phyloP scores from a whole-genome alignment of 2,329 filamentous ascomycete genomes.

The Ophiobolus disseminans region DNA sequence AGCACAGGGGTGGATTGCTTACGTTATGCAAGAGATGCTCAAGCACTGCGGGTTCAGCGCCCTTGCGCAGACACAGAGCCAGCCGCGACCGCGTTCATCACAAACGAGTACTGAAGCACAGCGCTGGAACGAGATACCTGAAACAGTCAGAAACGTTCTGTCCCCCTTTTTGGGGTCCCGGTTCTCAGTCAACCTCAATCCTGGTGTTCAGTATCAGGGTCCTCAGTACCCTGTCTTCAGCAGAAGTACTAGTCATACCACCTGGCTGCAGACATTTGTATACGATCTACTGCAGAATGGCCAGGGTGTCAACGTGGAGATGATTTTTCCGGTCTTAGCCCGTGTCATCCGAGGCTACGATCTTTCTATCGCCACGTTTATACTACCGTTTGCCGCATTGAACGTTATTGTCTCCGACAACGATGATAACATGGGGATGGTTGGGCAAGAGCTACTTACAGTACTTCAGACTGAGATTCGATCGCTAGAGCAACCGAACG shows the following conservation, averaged over 20 bases:
- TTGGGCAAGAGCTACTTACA: conserved; percentile 75
- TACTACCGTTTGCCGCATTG: conserved; percentile 85
- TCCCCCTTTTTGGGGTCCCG: conserved; percentile 86
- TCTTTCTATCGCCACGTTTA: conserved; percentile 81
- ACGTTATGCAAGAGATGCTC: conserved; percentile 90
- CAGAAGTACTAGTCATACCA: conserved; percentile 70
- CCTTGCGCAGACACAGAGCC: conserved; percentile 46
- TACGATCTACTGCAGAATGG: conserved; percentile 82
- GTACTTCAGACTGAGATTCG: conserved; percentile 73
- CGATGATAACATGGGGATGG: conserved; percentile 66
- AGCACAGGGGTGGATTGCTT: conserved; percentile 89
- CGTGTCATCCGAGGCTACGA: conserved; percentile 87
- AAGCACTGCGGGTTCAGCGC: conserved; percentile 75
- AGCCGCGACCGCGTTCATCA: conserved; percentile 59
- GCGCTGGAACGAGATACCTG: conserved; percentile 80
- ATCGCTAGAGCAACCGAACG: conserved; percentile 63
- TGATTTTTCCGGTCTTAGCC: conserved; percentile 81
- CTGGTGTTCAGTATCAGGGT: conserved; percentile 34
- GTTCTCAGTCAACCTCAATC: conserved; percentile 68
- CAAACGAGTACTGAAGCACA: conserved; percentile 67
- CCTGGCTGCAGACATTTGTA: conserved; percentile 82
- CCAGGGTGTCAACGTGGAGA: conserved; percentile 74
- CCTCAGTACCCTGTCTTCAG: conserved; percentile 78
- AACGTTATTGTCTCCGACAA: conserved; percentile 81
- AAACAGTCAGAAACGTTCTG: conserved; percentile 79